Evolutionary conservation across 2,329 filamentous ascomycete species (phyloP), one percentile per base, ranked within the genome.

Genomic region (Ascochyta koolunga): DNA sequence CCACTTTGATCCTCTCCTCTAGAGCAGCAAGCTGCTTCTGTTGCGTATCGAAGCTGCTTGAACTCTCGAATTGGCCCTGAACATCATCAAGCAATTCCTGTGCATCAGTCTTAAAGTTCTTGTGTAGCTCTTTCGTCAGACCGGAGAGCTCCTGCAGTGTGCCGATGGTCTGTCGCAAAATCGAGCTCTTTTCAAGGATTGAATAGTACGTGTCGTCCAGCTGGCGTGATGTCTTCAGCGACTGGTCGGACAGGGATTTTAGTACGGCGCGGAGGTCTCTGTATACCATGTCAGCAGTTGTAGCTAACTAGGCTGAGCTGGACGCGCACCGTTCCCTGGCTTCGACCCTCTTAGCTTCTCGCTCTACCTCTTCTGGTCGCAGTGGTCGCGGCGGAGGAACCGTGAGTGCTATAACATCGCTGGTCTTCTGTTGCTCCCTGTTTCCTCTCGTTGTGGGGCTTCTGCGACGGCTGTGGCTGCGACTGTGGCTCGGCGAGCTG

Each of bases 131-230:
- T 48, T 80, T 81, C 5, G 87, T 86, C 64, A 84, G 78, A 25
- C 78, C 77, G 0, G 87, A 85, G n/a, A 93, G 80, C 61, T 89
- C 85, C 65, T 86, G 86, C 24, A 93, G 77, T 2, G 82, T 82
- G 5, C 79, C 72, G 33, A 92, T 83, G 0, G 86, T 90, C 61
- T 79, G 82, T 48, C 88, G 86, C 32, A 93, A 77, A 1, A 80
- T 73, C 43, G 82, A 82, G 42, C 89, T 80, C 67, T 88, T 90
- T 68, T 90, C 86, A 25, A 91, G 79, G 9, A 92, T 83, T 0
- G 85, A 83, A 60, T 89, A 89, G 75, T 92, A 93, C 3, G 87
- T 87, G 54, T 89, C 84, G 70, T 93, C 89, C 36, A 93, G 83
- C 29, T 83, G 83, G 56, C 82, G 80, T 15, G 86, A 89, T 21